Base-by-base conservation (phyloP, 2,329 filamentous ascomycete genomes). In the Aspergillus fumigatiaffinis region DNA sequence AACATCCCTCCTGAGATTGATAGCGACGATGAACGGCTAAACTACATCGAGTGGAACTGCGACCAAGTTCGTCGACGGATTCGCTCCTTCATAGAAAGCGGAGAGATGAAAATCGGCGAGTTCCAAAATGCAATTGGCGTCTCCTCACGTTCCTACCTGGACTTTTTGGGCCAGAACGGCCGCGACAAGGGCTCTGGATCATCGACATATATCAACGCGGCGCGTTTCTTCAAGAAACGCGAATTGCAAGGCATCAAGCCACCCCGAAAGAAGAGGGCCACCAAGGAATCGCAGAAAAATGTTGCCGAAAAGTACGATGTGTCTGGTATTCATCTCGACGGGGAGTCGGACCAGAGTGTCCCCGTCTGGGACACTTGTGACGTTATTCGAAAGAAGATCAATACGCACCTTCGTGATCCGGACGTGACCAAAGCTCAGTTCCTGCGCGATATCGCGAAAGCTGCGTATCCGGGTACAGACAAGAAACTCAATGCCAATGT, bases 301-400 rank as follows among this genome's bases (percentile, higher is more conserved):
- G 60, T 58, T 10, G 23, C 53, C 12, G 60, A 69, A 42, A 71
- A 77, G 25, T 63, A 63, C 32, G 76, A 82, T 61, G 71, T 82
- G 21, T 70, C 73, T 35, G 70, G 61, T 17, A 68, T 85, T 28
- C 52, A 66, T 8, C 73, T 86, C 0, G 70, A 73, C 0, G 79
- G 80, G 12, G 83, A 87, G 67, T 76, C 76, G 0, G 64, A 69
- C 0, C 73, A 76, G 35, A 63, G 56, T 0, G 82, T 86, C 6
- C 69, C 72, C 1, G 71, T 87, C 32, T 86, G 74, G 64, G 83
- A 86, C 60, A 82, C 79, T 4, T 86, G 83, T 69, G 80, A 86
- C 61, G 81, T 82, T 52, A 67, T 86, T 14, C 79, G 84, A 50
- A 78, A 75, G 66, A 86, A 86, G 73, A 84, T 86, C 63, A 75